Evolutionary conservation across 2,329 filamentous ascomycete genomes (phyloP), one percentile per base, ranked within the genome.

Genomic region (Claviceps pusilla): DNA sequence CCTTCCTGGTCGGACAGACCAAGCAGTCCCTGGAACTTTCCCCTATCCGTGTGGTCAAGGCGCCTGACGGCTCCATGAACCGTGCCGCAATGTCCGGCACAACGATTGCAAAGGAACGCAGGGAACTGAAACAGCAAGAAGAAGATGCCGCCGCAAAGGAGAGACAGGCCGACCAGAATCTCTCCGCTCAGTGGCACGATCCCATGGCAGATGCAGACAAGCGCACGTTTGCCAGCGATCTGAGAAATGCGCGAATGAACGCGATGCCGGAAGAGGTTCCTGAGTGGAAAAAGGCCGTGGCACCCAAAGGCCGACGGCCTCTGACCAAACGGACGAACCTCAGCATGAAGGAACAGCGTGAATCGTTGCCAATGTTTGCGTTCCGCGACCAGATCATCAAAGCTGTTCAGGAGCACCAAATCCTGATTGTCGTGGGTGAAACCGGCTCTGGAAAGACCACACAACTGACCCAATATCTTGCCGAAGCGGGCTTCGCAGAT

Each of bases 391-490:
- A 94, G 64, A 78, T 98, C 35, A 84, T 97, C 59, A 82, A 95
- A 61, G 93, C 93, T 28, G 84, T 98, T 2, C 75, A 77, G 31
- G 84, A 88, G 43, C 93, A 98, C 65, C 91, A 97, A 64, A 79
- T 98, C 48, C 69, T 98, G 58, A 95, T 98, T 64, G 91, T 98
- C 0, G 91, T 98, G 52, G 93, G 93, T 62, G 93, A 98, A 67
- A 98, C 93, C 52, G 93, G 93, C 14, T 96, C 89, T 0, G 93
- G 93, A 60, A 98, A 98, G 70, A 98, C 93, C 0, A 98, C 93
- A 0, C 93, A 98, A 66, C 69, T 98, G 54, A 96, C 93, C 0
- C 93, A 98, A 60, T 98, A 94, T 61, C 77, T 98, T 19, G 91
- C 90, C 0, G 93, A 98, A 69, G 90, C 81, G 50, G 93, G 93